Conservation (phyloP, 768 basidiomycete genomes). For the Floccularia luteovirens region DNA sequence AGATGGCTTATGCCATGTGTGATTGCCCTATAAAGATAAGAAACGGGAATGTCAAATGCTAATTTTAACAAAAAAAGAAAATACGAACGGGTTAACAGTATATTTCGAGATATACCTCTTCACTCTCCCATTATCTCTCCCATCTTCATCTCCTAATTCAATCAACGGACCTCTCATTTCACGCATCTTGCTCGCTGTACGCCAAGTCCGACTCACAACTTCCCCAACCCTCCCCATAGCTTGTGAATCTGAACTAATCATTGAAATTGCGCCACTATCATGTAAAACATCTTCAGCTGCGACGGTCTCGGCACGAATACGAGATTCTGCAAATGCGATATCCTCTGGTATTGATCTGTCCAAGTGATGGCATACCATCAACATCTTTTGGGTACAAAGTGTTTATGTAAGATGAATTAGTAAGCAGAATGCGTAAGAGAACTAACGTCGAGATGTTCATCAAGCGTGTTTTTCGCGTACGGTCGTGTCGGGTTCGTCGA, state of each 20-base stretch:
- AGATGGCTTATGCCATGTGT: slow-evolving; percentile 87
- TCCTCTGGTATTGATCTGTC: slow-evolving; percentile 91
- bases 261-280: slow-evolving; percentile 89
- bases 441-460: slow-evolving; percentile 93
- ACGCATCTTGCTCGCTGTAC: slow-evolving; percentile 94
- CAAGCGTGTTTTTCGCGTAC: slow-evolving; percentile 84
- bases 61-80: slow-evolving; percentile 1
- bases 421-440: not conserved
- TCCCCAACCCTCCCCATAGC: slow-evolving; percentile 99
- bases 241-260: slow-evolving; percentile 95
- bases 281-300: slow-evolving; percentile 97
- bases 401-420: slow-evolving; percentile 1
- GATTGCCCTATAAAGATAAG: slow-evolving; percentile 57
- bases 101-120: slow-evolving; percentile 96
- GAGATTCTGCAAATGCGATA: slow-evolving; percentile 91
- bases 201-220: slow-evolving; percentile 88
- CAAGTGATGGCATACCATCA: slow-evolving; percentile 99
- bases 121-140: slow-evolving; percentile 81
- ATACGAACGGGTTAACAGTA: slow-evolving; percentile 89
- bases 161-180: slow-evolving; percentile 68
- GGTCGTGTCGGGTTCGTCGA: slow-evolving; percentile 98
- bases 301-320: slow-evolving; percentile 93
- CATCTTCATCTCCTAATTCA: slow-evolving; percentile 60
- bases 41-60: slow-evolving; percentile 1
- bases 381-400: slow-evolving; percentile 79